These are phyloP conservation scores for Cryptococcus hybrid DNA, from an alignment of 1,284 basidiomycete genomes.

Conservation along the genomic window DNA sequence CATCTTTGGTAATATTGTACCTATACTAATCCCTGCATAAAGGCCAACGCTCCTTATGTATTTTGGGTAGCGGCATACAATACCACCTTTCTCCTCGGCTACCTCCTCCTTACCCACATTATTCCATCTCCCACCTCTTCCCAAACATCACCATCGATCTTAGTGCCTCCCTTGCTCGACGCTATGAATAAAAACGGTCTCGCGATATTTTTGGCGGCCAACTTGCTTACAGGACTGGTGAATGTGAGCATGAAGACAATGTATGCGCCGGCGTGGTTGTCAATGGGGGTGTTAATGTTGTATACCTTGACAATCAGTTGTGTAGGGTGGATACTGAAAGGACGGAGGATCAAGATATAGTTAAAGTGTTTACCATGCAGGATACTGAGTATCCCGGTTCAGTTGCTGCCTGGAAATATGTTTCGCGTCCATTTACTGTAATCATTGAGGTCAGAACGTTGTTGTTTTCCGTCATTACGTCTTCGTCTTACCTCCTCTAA, in stretches of 20 bases:
- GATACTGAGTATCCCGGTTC: no score
- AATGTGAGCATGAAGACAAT: slow-evolving; percentile 82
- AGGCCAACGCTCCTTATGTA: slow-evolving; percentile 88
- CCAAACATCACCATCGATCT: not conserved
- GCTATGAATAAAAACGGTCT: slow-evolving; percentile 82
- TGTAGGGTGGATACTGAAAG: slow-evolving; percentile 60
- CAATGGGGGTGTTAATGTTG: slow-evolving; percentile 63
- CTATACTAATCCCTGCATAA: not conserved
- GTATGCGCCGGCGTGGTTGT: slow-evolving; percentile 61
- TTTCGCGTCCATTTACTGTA: no score
- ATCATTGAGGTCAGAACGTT: no score
- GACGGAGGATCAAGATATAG: slow-evolving; percentile 29
- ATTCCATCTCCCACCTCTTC: slow-evolving; percentile 47
- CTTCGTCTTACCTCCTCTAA: no score
- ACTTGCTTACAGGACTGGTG: slow-evolving; percentile 79
- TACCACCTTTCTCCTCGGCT: slow-evolving; percentile 76
- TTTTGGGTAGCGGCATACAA: slow-evolving; percentile 91
- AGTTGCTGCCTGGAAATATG: no score
- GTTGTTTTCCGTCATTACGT: no score
- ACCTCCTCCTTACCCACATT: slow-evolving; percentile 68
- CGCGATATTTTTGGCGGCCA: slow-evolving; percentile 78
- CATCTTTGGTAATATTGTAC: not conserved
- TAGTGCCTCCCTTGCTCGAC: slow-evolving; percentile 64
- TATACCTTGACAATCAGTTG: slow-evolving; percentile 65
- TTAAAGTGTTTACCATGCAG: no score